phyloP scores from a whole-genome alignment of 805 yeast genomes.

The Sugiyamaella lignohabitans region DNA sequence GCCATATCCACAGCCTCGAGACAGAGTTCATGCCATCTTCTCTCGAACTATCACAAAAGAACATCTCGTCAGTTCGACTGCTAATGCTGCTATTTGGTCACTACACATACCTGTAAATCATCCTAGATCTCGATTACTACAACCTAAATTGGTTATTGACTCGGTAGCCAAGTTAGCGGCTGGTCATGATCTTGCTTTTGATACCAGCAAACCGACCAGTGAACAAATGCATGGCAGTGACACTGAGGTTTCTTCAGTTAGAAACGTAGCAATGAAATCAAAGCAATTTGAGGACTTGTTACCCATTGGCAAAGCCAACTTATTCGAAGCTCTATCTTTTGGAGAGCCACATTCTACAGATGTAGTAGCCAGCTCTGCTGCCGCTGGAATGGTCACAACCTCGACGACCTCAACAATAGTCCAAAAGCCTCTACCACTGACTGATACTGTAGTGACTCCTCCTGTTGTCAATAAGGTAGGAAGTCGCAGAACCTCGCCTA shows the following conservation, averaged over 20 bases:
- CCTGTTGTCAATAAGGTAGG: background rate
- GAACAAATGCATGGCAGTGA: background rate
- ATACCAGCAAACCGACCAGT: too few relatives aligned
- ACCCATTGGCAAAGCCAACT: background rate
- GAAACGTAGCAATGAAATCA: too few relatives aligned
- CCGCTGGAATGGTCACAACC: background rate
- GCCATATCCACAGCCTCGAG: too few relatives aligned
- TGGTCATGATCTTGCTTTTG: background rate
- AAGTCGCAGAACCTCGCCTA: background rate
- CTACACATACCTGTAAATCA: conserved; percentile 14
- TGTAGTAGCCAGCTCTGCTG: background rate
- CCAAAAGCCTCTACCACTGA: background rate
- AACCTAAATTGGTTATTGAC: conserved; percentile 15
- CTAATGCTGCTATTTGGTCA: conserved; percentile 14
- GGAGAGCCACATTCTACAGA: background rate
- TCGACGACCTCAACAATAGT: conserved; percentile 1
- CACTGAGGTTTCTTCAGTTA: too few relatives aligned
- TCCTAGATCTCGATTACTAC: conserved; percentile 16
- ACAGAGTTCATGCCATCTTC: background rate
- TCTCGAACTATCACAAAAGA: background rate
- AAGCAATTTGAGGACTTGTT: background rate
- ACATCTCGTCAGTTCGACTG: background rate
- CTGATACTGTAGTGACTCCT: background rate
- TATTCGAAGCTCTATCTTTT: background rate
- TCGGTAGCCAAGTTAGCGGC: conserved; percentile 9